Conservation (phyloP, 1,284 basidiomycete species). For the Boletus chippewaensis region DNA sequence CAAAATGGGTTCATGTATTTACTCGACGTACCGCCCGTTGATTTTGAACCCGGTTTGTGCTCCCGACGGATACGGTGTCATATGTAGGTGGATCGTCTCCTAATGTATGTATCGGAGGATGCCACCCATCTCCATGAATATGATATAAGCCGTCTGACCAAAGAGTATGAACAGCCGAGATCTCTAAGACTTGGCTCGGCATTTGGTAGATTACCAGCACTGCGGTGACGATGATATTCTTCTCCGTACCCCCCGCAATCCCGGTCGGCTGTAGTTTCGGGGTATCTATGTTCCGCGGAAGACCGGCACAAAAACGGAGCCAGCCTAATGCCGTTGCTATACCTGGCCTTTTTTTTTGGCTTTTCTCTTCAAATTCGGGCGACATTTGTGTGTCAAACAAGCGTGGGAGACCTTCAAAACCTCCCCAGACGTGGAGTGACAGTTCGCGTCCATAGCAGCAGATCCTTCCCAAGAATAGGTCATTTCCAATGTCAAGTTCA, state of each 20-base stretch:
- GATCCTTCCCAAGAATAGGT: slow-evolving; percentile 18
- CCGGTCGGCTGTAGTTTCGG: background rate
- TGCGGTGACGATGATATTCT: background rate
- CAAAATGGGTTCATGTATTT: background rate
- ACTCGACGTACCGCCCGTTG: background rate
- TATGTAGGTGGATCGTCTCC: background rate
- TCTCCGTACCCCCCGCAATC: background rate
- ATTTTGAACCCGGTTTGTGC: background rate
- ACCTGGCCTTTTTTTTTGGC: background rate
- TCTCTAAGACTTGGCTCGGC: background rate
- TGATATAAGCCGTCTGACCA: slow-evolving; percentile 5
- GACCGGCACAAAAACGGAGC: no score
- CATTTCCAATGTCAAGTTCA: slow-evolving; percentile 23
- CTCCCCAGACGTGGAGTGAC: background rate
- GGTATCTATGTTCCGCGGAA: background rate
- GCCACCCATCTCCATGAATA: background rate
- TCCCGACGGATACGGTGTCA: background rate
- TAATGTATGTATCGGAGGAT: slow-evolving; percentile 5
- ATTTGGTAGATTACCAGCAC: background rate
- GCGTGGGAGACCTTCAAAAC: background rate
- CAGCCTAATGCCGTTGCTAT: background rate
- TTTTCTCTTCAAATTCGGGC: slow-evolving; percentile 9
- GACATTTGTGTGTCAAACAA: background rate
- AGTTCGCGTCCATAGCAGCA: slow-evolving; percentile 12
- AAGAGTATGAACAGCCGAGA: background rate